Conservation (phyloP, 805 yeast genomes). For the Saitoella complicata region DNA sequence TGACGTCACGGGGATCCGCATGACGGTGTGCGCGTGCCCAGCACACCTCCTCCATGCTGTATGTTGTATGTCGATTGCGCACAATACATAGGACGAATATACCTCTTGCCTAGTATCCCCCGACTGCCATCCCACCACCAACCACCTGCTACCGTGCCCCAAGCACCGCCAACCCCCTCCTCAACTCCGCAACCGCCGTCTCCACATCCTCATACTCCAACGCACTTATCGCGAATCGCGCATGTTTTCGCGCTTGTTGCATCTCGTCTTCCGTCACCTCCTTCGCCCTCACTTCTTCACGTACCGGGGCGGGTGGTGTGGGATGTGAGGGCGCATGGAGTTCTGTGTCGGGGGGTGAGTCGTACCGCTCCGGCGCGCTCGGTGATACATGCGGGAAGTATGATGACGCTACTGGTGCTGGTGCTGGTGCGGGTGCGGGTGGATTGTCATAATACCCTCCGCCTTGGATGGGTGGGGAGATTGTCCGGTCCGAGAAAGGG, state of each 20-base stretch:
- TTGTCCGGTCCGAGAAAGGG: no score
- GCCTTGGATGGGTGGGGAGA: no score
- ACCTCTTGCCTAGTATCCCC: no score
- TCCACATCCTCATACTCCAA: conserved; percentile 48
- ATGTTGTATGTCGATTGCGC: no score
- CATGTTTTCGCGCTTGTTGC: conserved; percentile 39
- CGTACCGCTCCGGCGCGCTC: conserved; percentile 8
- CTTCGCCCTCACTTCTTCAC: conserved; percentile 14
- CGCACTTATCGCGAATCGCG: conserved; percentile 59
- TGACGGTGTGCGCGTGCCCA: no score
- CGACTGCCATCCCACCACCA: no score
- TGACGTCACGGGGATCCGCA: no score
- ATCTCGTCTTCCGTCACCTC: conserved; percentile 22
- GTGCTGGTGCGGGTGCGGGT: conserved; percentile 16
- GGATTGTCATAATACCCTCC: conserved; percentile 22
- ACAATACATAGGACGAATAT: no score
- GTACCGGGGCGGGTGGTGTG: conserved; percentile 5
- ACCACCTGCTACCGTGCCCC: neutral
- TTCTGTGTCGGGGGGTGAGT: conserved; percentile 4
- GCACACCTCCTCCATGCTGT: no score
- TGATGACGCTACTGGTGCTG: conserved; percentile 9
- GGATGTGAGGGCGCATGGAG: conserved; percentile 4
- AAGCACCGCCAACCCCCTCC: conserved; percentile 28
- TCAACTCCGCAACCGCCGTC: conserved; percentile 46
- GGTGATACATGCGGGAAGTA: conserved; percentile 4